Percentiles rank a stretch among this genome's conserved stretches.
These are phyloP conservation scores for Brassica balearica DNA, from an alignment of 441 rosid genomes.

Conservation along the genomic window DNA sequence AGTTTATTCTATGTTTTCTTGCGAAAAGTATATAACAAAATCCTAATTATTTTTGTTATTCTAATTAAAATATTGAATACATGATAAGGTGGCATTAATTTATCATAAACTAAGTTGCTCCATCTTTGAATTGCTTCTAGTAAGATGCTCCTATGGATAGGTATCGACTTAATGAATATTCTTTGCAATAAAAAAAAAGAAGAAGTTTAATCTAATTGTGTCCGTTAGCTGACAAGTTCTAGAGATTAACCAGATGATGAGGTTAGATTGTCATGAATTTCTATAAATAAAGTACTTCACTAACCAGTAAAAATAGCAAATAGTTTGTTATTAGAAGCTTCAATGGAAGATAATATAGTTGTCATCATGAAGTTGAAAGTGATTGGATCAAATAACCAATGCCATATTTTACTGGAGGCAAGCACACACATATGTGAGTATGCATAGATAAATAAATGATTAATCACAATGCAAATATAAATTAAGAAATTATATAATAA, in stretches of 20 bases:
- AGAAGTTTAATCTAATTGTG: not conserved
- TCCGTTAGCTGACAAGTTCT: slow-evolving; percentile 24
- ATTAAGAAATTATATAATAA: too few species aligned
- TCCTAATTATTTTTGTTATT: slow-evolving; percentile 6
- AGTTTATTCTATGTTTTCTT: slow-evolving; percentile 7
- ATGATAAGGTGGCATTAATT: slow-evolving; percentile 23
- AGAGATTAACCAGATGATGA: slow-evolving; percentile 6
- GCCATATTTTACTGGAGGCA: too few species aligned
- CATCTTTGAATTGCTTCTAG: slow-evolving; percentile 36
- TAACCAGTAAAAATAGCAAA: not conserved
- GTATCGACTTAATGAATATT: slow-evolving; percentile 31
- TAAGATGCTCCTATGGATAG: slow-evolving; percentile 35
- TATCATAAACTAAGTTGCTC: slow-evolving; percentile 6
- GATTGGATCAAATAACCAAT: too few species aligned
- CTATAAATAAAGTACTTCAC: not conserved
- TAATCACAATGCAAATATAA: too few species aligned
- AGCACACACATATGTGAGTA: too few species aligned
- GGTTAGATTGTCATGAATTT: slow-evolving; percentile 16
- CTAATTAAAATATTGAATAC: not conserved
- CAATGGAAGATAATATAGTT: too few species aligned
- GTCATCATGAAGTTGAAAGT: too few species aligned
- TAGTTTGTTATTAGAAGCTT: too few species aligned
- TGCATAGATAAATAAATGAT: too few species aligned
- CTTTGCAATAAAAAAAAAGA: not conserved
- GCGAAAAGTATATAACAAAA: slow-evolving; percentile 6